Base-by-base conservation (phyloP, 2,329 filamentous ascomycete species). In the Phoma sp. region DNA sequence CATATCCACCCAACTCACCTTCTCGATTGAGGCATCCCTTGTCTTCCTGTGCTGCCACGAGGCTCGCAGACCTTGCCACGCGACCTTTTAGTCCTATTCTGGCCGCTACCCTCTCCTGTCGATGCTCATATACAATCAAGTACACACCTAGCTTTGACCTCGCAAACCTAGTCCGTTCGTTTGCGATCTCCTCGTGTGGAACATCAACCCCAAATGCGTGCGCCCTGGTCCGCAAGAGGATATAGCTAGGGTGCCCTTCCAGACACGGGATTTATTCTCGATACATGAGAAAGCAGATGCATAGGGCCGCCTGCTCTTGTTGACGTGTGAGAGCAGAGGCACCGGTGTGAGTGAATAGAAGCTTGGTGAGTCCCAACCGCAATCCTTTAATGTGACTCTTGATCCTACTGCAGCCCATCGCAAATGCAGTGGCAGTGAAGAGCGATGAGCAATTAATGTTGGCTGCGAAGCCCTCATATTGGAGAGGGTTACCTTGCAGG, bases 1-100 rank as follows among this genome's bases (percentile, higher is more conserved):
- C 45, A 44, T 30, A 32, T 49, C 36, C 11, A 48, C 51, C 36
- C 45, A 54, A 40, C 45, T 49, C 40, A 49, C 40, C 45, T 49
- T 54, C 51, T 47, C 8, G 29, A 41, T 35, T 3, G 14, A 43
- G 45, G 5, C 7, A 48, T 39, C 45, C 51, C 39, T 53, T 39
- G 18, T 5, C 33, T 9, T 23, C 23, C 30, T 9, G 29, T 40
- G 36, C 27, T 14, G 9, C 39, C 29, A 36, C 13, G 45, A 42
- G 39, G 23, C 38, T 25, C 18, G 18, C 39, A 46, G 43, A 22
- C 33, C 22, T 18, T 54, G 29, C 40, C 51, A 48, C 27, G 51
- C 39, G 33, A 50, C 18, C 7, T 11, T 29, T 35, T 25, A 23
- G 6, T 29, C 27, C 27, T 29, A 7, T 29, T 29, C 9, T 29